Conservation (phyloP, 116 monocot genomes). For the Posidonia oceanica region DNA sequence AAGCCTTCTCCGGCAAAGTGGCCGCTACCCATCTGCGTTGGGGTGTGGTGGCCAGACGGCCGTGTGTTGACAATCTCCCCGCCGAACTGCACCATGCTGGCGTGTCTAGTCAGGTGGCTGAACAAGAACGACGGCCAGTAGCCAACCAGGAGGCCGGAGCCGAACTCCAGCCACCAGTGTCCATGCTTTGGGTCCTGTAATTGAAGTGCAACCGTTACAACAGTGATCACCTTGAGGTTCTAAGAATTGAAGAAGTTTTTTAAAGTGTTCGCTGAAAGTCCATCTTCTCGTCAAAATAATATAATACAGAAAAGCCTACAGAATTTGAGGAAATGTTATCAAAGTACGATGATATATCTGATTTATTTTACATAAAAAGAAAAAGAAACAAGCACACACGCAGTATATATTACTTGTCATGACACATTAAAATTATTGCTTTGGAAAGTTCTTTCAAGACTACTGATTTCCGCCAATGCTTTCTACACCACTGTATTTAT, state of each 20-base stretch:
- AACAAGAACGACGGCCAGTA: conserved; percentile 79
- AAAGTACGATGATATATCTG: too few relatives aligned
- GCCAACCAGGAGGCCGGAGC: conserved; percentile 51
- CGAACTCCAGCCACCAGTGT: conserved; percentile 82
- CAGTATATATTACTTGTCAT: too few relatives aligned
- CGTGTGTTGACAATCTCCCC: conserved; percentile 67
- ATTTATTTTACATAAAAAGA: too few relatives aligned
- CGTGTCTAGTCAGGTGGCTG: conserved; percentile 45
- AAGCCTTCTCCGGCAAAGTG: conserved; percentile 49
- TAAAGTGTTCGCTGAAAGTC: background rate
- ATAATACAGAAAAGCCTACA: too few relatives aligned
- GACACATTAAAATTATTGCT: too few relatives aligned
- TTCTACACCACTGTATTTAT: too few relatives aligned
- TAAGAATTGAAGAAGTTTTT: background rate
- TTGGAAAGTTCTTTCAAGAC: too few relatives aligned
- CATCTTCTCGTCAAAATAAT: too few relatives aligned
- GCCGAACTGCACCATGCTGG: conserved; percentile 81
- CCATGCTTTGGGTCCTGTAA: conserved; percentile 56
- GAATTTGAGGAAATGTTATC: too few relatives aligned
- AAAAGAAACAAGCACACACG: too few relatives aligned
- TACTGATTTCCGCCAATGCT: too few relatives aligned
- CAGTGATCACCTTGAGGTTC: background rate
- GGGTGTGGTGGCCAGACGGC: conserved; percentile 30
- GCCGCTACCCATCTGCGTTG: conserved; percentile 78
- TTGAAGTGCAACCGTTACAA: background rate